These are phyloP conservation scores for Helichrysum umbraculigerum DNA, from an alignment of 129 eudicot species.

Conservation along the genomic window DNA sequence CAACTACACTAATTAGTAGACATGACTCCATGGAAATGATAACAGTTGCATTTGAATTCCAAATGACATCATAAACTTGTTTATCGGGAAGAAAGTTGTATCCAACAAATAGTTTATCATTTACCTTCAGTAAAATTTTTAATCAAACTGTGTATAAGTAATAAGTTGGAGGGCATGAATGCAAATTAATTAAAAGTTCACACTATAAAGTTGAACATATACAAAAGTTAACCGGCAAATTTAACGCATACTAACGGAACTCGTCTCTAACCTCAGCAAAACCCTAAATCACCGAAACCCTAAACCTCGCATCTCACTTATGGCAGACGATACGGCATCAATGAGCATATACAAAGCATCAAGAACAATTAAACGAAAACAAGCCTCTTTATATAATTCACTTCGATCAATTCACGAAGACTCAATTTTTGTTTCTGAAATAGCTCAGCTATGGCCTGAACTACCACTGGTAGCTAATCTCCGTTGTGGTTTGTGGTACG, in stretches of 20 bases:
- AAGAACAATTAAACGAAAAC: conserved; percentile 62
- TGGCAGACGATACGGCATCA: conserved; percentile 42
- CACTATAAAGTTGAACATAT: too few species aligned
- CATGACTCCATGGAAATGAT: too few species aligned
- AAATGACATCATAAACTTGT: too few species aligned
- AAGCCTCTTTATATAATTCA: conserved; percentile 68
- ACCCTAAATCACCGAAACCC: background rate
- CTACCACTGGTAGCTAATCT: conserved; percentile 83
- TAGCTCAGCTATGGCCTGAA: conserved; percentile 84
- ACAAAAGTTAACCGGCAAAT: background rate
- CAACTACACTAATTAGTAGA: too few species aligned
- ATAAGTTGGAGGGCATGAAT: too few species aligned
- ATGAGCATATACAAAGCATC: conserved; percentile 83
- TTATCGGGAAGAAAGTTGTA: too few species aligned
- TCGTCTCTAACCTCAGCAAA: background rate
- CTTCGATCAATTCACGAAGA: conserved; percentile 81
- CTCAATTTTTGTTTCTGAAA: conserved; percentile 83
- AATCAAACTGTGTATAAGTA: too few species aligned
- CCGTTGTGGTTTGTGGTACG: conserved; percentile 94
- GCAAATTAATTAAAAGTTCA: too few species aligned
- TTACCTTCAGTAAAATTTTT: too few species aligned
- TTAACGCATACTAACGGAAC: background rate
- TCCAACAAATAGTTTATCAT: too few species aligned
- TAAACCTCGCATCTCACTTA: conserved; percentile 18
- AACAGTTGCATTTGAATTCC: background rate